phyloP scores from a whole-genome alignment of 208 protist genomes.

The Angomonas ambiguus region DNA sequence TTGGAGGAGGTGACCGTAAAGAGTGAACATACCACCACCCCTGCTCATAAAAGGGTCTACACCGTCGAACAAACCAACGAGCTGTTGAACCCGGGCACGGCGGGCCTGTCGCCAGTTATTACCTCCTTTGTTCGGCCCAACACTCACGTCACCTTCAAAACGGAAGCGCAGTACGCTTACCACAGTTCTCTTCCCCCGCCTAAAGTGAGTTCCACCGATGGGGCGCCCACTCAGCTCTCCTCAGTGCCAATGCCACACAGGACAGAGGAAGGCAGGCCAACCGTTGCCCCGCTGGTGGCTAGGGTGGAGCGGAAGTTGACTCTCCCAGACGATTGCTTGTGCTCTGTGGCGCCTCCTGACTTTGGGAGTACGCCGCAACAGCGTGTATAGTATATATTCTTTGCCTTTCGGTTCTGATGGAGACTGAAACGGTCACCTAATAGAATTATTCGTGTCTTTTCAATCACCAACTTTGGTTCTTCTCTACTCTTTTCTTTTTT shows the following conservation, averaged over 20 bases:
- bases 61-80: too few relatives aligned
- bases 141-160: too few relatives aligned
- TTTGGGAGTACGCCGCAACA: neutral
- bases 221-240: too few relatives aligned
- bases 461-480: neutral
- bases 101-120: too few relatives aligned
- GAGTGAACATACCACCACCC: neutral
- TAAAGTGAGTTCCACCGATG: too few relatives aligned
- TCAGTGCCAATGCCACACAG: too few relatives aligned
- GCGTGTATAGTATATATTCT: neutral
- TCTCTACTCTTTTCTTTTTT: neutral
- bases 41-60: neutral
- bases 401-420: constrained; percentile 1
- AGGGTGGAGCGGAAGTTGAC: neutral
- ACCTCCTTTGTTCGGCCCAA: too few relatives aligned
- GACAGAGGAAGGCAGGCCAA: too few relatives aligned
- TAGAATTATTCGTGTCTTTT: neutral
- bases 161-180: too few relatives aligned
- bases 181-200: too few relatives aligned
- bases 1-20: constrained; percentile 13
- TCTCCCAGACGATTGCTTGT: neutral
- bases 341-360: neutral
- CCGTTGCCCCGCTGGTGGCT: too few relatives aligned
- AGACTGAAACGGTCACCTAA: neutral
- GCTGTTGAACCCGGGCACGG: too few relatives aligned